Base-by-base conservation (phyloP, 352 stramenopile genomes). In the Globisporangium viniferum region DNA sequence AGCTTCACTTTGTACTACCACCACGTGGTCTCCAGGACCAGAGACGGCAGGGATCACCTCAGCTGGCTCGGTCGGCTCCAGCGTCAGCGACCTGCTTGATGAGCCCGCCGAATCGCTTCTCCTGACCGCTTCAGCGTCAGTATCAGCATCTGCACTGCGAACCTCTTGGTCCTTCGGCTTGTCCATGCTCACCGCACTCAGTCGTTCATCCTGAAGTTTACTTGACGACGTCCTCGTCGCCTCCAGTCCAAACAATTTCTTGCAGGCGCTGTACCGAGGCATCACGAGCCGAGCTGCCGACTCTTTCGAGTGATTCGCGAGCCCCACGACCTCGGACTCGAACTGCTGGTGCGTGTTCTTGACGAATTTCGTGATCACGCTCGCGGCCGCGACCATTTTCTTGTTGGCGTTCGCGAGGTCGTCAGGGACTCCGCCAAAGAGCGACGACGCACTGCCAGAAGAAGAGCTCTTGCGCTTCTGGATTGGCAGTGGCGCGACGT, bases 241-340 rank as follows among this genome's bases (percentile, higher is more conserved):
- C 18, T 68, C 72, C 9, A 72, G 59, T 0, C 64, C 69, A n/a
- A 81, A 63, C 14, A 81, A 41, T 6, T 77, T 81, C 54, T 79
- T 79, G 59, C 70, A 63, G 2, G 73, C 73, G 18, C 64, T 77
- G 36, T 79, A 81, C 7, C 69, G 67, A 1, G 77, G 77, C n/a
- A 79, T 60, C 14, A 77, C 64, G 27, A 84, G 67, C 1, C 73
- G 70, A 3, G 75, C 69, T 3, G 75, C 77, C 22, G 77, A 82
- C 59, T 79, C 75, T 35, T 80, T 81, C 1, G 73, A 79, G 35
- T 84, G 77, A 5, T 53, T 60, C 20, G 77, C 74, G 7, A 84
- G 39, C 3, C 69, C 74, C 2, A 61, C 72, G 48, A 84, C 73
- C 22, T 84, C 77, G 5, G 74, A 77, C 53, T 79, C 77, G 60